Percentiles rank a stretch among this genome's conserved stretches.
phyloP scores from a whole-genome alignment of 495 filamentous ascomycete genomes.

The Daldinia concentrica region DNA sequence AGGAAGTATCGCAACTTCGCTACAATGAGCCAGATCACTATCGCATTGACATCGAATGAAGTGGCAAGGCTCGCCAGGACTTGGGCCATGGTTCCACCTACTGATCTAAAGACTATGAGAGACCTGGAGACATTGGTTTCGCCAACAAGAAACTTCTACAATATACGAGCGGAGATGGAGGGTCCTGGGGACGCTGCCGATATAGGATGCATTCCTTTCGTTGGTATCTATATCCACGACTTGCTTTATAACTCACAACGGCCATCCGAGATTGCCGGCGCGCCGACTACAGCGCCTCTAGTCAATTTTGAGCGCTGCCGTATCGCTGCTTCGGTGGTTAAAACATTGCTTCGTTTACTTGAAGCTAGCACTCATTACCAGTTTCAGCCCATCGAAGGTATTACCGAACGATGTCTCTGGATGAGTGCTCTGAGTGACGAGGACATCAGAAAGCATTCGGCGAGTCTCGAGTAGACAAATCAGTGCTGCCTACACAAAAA shows the following conservation, averaged over 20 bases:
- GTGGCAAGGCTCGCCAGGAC: conserved; percentile 78
- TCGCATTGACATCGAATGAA: conserved; percentile 87
- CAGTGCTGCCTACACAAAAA: neutral
- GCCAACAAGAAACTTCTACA: conserved; percentile 90
- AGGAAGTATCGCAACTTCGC: conserved; percentile 92
- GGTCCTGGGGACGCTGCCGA: conserved; percentile 62
- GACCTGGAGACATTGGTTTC: conserved; percentile 87
- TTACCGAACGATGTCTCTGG: conserved; percentile 94
- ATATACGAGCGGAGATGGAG: conserved; percentile 92
- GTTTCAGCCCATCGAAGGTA: conserved; percentile 84
- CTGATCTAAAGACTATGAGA: conserved; percentile 75
- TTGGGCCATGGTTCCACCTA: conserved; percentile 78
- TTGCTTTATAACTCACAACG: conserved; percentile 96
- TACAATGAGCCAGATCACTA: conserved; percentile 93
- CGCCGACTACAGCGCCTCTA: conserved; percentile 73
- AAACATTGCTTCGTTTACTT: conserved; percentile 86
- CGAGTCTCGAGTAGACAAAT: conserved; percentile 50
- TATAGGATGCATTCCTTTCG: conserved; percentile 94
- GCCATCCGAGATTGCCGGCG: conserved; percentile 72
- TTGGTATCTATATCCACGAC: conserved; percentile 94
- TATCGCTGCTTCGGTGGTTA: conserved; percentile 89
- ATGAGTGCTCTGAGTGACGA: conserved; percentile 88
- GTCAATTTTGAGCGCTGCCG: conserved; percentile 97
- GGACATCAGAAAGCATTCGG: conserved; percentile 68
- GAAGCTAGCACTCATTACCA: conserved; percentile 91